These are phyloP conservation scores for Claviceps sp. DNA, from an alignment of 2,329 filamentous ascomycete genomes.

Conservation along the genomic window DNA sequence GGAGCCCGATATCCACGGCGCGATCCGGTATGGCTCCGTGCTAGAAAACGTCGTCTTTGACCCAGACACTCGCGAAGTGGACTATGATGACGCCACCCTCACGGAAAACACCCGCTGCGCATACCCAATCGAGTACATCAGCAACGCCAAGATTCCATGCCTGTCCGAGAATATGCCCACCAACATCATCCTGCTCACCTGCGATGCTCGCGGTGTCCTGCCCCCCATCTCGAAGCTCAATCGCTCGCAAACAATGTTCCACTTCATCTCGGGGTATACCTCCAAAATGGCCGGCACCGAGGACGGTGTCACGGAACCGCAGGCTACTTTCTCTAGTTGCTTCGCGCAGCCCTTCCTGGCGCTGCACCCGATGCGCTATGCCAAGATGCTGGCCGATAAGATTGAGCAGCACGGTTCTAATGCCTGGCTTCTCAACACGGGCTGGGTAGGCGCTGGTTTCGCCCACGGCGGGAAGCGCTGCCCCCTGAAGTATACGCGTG, in stretches of 20 bases:
- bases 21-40: slow-evolving; percentile 93
- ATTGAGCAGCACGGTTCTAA: slow-evolving; percentile 90
- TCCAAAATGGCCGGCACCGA: slow-evolving; percentile 99
- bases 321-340: slow-evolving; percentile 98
- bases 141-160: slow-evolving; percentile 98
- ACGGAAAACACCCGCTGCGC: slow-evolving; percentile 98
- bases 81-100: slow-evolving; percentile 89
- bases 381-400: slow-evolving; percentile 96
- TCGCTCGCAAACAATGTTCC: slow-evolving; percentile 96
- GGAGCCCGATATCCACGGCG: slow-evolving; percentile 94
- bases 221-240: slow-evolving; percentile 96
- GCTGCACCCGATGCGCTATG: slow-evolving; percentile 97
- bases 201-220: slow-evolving; percentile 92
- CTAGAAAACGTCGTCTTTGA: slow-evolving; percentile 98
- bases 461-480: slow-evolving; percentile 90
- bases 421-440: slow-evolving; percentile 97
- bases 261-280: slow-evolving; percentile 99
- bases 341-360: slow-evolving; percentile 99
- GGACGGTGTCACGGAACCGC: slow-evolving; percentile 89
- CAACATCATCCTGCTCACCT: slow-evolving; percentile 97
- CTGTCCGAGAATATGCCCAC: slow-evolving; percentile 73
- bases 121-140: slow-evolving; percentile 98
- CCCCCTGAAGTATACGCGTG: slow-evolving; percentile 96
- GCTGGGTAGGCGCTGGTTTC: slow-evolving; percentile 87
- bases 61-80: slow-evolving; percentile 73